Conservation (phyloP, 2,329 filamentous ascomycete genomes). For the Curvularia sp. region DNA sequence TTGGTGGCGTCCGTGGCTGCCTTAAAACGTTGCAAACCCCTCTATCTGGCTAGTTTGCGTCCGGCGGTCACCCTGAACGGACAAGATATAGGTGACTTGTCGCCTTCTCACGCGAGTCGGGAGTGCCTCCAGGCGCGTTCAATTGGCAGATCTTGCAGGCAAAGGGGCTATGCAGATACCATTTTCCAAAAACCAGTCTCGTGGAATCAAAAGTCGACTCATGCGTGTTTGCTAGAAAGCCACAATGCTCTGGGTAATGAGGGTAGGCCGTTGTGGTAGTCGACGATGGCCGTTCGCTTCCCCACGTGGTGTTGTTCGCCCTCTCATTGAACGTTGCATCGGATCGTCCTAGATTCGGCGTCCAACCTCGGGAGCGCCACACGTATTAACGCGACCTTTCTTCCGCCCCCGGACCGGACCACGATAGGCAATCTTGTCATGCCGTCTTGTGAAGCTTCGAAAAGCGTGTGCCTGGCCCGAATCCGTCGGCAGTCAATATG, state of each 20-base stretch:
- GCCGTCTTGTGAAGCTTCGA: constrained; percentile 12
- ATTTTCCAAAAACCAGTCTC: neutral
- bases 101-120: neutral
- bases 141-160: neutral
- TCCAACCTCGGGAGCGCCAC: constrained; percentile 18
- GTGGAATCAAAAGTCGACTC: neutral
- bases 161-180: neutral
- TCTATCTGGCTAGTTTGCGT: neutral
- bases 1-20: constrained; percentile 17
- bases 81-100: neutral
- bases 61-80: constrained; percentile 6
- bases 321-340: constrained; percentile 29
- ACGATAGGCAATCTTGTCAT: constrained; percentile 11
- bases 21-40: constrained; percentile 8
- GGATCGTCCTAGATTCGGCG: constrained; percentile 11
- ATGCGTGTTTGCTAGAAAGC: constrained; percentile 3
- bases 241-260: constrained; percentile 6
- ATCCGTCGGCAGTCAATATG: constrained; percentile 18
- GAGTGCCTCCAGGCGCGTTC: neutral
- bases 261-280: constrained; percentile 4
- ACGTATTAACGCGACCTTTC: constrained; percentile 20
- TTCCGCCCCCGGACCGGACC: constrained; percentile 11
- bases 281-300: constrained; percentile 21
- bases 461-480: constrained; percentile 17
- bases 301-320: constrained; percentile 33